Evolutionary conservation across 2,329 filamentous ascomycete species (phyloP), one percentile per base, ranked within the genome.

Genomic region (Hymenoscyphus albidus): DNA sequence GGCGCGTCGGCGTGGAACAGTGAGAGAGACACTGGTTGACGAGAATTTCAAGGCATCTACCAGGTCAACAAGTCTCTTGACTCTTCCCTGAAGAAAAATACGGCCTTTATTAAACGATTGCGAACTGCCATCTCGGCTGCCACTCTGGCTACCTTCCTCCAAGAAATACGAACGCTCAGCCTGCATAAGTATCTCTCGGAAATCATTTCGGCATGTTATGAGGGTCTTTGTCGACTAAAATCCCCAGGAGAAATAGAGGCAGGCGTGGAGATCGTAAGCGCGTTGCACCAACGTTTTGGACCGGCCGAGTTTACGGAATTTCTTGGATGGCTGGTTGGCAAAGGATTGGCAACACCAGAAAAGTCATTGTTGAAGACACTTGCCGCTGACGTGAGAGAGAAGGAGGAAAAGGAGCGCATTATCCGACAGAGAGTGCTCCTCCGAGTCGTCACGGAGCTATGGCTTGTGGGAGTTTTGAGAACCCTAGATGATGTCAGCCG

Each of bases 71-170:
- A 85, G 74, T 90, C 91, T 38, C 88, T 98, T 74, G 94, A 98
- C 78, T 97, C 94, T 61, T 95, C 93, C 61, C 83, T 98, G 77
- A 97, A 97, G 81, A 98, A 97, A 82, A 98, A 98, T 74, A 98
- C 94, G 3, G 93, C 93, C 70, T 97, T 98, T 77, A 98, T 98
- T 76, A 97, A 97, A 79, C 92, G 94, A 74, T 83, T 98, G 63
- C 91, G 94, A 72, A 97, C 94, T 65, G 91, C 92, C 66, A 88
- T 98, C 68, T 93, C 90, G 68, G 80, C 91, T 59, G 83, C 92
- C 64, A 91, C 90, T 63, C 87, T 93, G 62, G 82, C 85, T 70
- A 95, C 92, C 65, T 96, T 98, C 78, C 80, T 97, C 58, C 88
- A 94, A 76, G 94, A 98, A 76, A 93, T 97, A 72, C 89, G 90